Percentiles rank a stretch among this genome's conserved stretches.
Conservation (phyloP, 352 stramenopile species). For the Pythium aphanidermatum region DNA sequence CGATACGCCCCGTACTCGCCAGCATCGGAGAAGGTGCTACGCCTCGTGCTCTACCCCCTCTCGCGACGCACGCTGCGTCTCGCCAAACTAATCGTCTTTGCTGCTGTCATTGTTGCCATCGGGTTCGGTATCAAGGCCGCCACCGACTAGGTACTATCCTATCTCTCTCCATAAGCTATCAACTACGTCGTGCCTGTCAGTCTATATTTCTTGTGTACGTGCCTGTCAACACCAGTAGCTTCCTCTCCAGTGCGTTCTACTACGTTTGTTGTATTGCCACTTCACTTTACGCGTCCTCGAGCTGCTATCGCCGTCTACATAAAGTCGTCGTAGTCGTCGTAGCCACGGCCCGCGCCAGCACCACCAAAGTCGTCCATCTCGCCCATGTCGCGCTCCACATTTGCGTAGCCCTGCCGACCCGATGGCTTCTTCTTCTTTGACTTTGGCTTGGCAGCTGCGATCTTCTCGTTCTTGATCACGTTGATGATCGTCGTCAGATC, state of each 20-base stretch:
- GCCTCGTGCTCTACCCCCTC: slow-evolving; percentile 38
- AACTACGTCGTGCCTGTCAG: not conserved
- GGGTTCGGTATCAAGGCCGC: slow-evolving; percentile 4
- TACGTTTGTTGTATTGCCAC: not conserved
- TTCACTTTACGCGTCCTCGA: not conserved
- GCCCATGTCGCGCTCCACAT: slow-evolving; percentile 53
- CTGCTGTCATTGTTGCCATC: slow-evolving; percentile 1
- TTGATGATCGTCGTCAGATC: slow-evolving; percentile 84
- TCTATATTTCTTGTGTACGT: not conserved
- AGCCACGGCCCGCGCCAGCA: slow-evolving; percentile 46
- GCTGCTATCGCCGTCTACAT: slow-evolving; percentile 40
- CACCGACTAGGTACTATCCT: slow-evolving; percentile 1
- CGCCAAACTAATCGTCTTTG: slow-evolving; percentile 17
- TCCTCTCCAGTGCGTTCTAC: too few relatives aligned
- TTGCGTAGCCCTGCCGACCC: slow-evolving; percentile 75
- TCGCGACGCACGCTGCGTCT: slow-evolving; percentile 36
- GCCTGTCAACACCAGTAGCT: not conserved
- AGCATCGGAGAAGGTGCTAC: slow-evolving; percentile 27
- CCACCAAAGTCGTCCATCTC: slow-evolving; percentile 26
- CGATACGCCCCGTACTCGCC: slow-evolving; percentile 48
- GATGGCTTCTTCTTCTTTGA: slow-evolving; percentile 82
- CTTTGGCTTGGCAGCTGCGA: slow-evolving; percentile 73
- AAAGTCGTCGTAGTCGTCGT: slow-evolving; percentile 84
- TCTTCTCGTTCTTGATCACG: slow-evolving; percentile 87
- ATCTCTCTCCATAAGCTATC: not conserved